phyloP scores from a whole-genome alignment of 139 green algal genomes.

The Chloropicon primus region DNA sequence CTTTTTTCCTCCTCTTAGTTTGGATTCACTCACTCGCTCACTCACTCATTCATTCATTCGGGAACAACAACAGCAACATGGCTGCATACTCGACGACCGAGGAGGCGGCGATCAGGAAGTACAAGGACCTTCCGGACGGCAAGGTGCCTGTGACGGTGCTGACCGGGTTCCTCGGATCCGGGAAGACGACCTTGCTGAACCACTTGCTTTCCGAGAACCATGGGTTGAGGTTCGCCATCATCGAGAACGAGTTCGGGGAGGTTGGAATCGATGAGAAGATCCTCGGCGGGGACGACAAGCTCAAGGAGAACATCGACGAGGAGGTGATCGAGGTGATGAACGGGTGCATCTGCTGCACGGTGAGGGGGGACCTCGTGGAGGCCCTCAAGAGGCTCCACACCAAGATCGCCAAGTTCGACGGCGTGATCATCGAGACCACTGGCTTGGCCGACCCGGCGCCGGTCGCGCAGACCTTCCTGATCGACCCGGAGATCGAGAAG shows the following conservation, averaged over 20 bases:
- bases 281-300: not conserved
- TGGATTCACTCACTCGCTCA: no score
- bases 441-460: slow-evolving; percentile 78
- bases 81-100: no score
- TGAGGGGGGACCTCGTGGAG: not conserved
- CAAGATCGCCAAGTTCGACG: slow-evolving; percentile 45
- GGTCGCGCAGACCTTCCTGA: slow-evolving; percentile 68
- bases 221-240: slow-evolving; percentile 30
- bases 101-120: no score
- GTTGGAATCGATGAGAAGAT: not conserved
- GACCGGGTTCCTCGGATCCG: slow-evolving; percentile 34
- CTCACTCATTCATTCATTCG: no score
- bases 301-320: not conserved
- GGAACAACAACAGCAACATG: no score
- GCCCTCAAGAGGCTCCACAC: slow-evolving; percentile 6
- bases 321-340: not conserved
- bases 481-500: slow-evolving; percentile 50
- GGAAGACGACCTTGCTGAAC: slow-evolving; percentile 81
- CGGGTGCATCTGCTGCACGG: not conserved
- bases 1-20: no score
- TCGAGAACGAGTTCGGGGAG: slow-evolving; percentile 84
- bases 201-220: slow-evolving; percentile 72
- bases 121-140: no score
- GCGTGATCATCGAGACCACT: slow-evolving; percentile 81
- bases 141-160: slow-evolving; percentile 25